Evolutionary conservation across 2,329 filamentous ascomycete species (phyloP).

Genomic region (Neofusicoccum sp.): DNA sequence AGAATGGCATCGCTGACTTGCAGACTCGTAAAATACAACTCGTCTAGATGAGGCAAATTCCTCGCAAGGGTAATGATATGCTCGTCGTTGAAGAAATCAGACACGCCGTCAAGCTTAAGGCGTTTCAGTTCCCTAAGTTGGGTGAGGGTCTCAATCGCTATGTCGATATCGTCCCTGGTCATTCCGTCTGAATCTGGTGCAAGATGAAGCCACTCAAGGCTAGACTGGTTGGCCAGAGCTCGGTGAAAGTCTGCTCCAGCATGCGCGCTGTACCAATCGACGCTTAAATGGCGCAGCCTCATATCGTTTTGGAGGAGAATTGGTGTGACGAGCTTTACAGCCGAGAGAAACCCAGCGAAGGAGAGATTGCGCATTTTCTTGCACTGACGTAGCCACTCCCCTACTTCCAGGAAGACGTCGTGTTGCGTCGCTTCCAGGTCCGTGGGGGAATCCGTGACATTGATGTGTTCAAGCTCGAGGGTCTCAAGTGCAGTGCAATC

Average conservation of each 20-base stretch:
- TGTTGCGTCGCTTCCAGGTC: slow-evolving; percentile 53
- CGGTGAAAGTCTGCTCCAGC: slow-evolving; percentile 53
- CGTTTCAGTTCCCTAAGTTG: slow-evolving; percentile 52
- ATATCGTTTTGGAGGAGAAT: slow-evolving; percentile 49
- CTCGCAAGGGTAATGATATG: slow-evolving; percentile 51
- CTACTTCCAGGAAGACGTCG: slow-evolving; percentile 51
- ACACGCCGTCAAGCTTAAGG: slow-evolving; percentile 53
- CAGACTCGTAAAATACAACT: slow-evolving; percentile 56
- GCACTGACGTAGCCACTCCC: slow-evolving; percentile 57
- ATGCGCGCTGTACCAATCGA: slow-evolving; percentile 50
- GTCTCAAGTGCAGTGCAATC: slow-evolving; percentile 50
- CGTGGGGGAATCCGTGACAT: slow-evolving; percentile 31
- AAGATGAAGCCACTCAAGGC: slow-evolving; percentile 47
- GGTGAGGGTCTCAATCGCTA: slow-evolving; percentile 52
- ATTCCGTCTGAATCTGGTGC: slow-evolving; percentile 48
- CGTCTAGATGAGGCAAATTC: slow-evolving; percentile 51
- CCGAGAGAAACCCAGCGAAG: slow-evolving; percentile 52
- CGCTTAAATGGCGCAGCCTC: slow-evolving; percentile 47
- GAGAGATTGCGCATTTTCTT: slow-evolving; percentile 50
- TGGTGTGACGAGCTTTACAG: slow-evolving; percentile 52
- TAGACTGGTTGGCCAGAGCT: slow-evolving; percentile 54
- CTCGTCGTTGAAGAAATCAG: slow-evolving; percentile 50
- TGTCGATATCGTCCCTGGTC: slow-evolving; percentile 48
- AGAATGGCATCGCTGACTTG: slow-evolving; percentile 53
- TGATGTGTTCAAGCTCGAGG: slow-evolving; percentile 49